Evolutionary conservation across 208 protist species (phyloP), one percentile per base, ranked within the genome.

Genomic region (Zelonia costaricensis): DNA sequence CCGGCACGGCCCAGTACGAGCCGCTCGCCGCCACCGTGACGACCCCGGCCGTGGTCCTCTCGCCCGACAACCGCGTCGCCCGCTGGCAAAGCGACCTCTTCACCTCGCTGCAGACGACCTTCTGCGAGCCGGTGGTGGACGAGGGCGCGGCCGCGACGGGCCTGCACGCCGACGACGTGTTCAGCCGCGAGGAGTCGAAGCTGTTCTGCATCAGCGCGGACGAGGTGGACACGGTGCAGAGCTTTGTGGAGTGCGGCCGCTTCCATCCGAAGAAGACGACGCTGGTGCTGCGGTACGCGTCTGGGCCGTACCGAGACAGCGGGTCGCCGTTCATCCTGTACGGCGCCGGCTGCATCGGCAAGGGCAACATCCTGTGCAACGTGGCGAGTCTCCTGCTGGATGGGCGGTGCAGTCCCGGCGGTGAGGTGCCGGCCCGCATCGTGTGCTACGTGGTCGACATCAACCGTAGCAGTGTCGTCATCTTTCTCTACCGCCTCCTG

Each of bases 71-170:
- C 42, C 76, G 69, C 53, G 48, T 39, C 5, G 71, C 85, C 18
- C 80, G 85, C 18, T 95, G 86, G 60, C 85, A 91, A 62, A 89
- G 76, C 46, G 89, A 95, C 60, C 75, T 92, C 22, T 70, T 78
- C 40, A 45, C 63, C 35, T 69, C 86, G 20, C 62, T 92, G 22
- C 30, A 40, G n/a, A 55, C 69, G 13, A 57, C 84, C 15, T 95
- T 88, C 43, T 46, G 58, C 13, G 77, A 89, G 56, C 47, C 53
- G 15, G 42, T 65, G 20, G 43, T 62, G 47, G 54, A 58, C n/a
- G n/a, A 48, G 31, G 8, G 44, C 20, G 33, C 27, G 31, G 25
- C 36, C 2, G 55, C 48, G 4, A 40, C 28, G 7, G 44, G 18
- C 43, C 7, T 55, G 36, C 55, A 62, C 15, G 46, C 28, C 1